Evolutionary conservation across 371 early-diverging fungal species (phyloP), one percentile per base, ranked within the genome.

Genomic region (Basidiobolus heterosporus): DNA sequence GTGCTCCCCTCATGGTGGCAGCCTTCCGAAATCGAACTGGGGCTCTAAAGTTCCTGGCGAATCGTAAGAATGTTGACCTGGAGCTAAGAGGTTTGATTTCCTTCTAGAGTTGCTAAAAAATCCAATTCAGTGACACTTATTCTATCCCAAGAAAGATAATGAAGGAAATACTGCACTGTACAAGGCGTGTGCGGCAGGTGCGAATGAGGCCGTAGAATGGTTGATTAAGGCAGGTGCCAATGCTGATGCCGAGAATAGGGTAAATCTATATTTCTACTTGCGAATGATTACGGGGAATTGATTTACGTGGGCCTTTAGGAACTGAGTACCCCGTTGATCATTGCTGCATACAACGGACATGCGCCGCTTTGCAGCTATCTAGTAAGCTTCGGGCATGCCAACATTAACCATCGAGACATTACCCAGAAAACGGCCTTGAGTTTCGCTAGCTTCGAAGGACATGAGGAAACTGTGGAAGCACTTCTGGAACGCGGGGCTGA

Each of bases 81-180:
- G 45, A 53, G 16, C 44, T 53, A 20, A 38, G 45, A 48, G 47
- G 52, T 51, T 24, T 17, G 23, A 1, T 18, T 47, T 17, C 17
- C 15, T 44, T 20, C 17, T 7, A 18, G n/a, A 35, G 14, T 1
- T 2, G 16, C 37, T 36, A 13, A 44, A 21, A n/a, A 15, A 44
- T 18, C 16, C 44, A 7, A 44, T 24, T 6, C 16, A 6, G 11
- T 30, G 21, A 11, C 21, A 30, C 24, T 44, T 44, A 47, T 38
- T 50, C 13, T 23, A 45, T 18, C 7, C 30, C 21, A n/a, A n/a
- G 0, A 19, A 9, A 64, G 60, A 65, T 53, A 60, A 53, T 36
- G 62, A 62, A 14, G 65, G 65, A 13, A 62, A 65, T 38, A 56
- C 65, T 1, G 65, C 65, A 18, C 45, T 65, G 3, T 62, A 65